A percentile compares a stretch with the other conserved stretches of the same genome.
Conservation (phyloP, 176 grass and related monocot species). For the Ampelocalamus luodianensis region DNA sequence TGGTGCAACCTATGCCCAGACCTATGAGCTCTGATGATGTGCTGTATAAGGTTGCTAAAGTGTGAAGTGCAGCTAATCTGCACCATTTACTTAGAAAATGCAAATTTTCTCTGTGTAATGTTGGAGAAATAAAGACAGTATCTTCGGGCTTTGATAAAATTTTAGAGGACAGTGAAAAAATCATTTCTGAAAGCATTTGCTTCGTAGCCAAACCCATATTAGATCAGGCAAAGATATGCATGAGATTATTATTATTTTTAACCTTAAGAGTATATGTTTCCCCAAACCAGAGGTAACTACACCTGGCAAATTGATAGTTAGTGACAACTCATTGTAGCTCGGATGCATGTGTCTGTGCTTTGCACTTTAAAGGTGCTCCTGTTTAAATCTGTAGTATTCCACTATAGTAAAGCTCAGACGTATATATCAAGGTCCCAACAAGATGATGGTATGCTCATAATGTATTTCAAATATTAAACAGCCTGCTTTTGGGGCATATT, state of each 20-base stretch:
- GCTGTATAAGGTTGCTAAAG: not conserved
- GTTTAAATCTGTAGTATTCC: not conserved
- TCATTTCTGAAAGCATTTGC: not conserved
- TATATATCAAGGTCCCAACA: not conserved
- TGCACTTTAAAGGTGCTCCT: not conserved
- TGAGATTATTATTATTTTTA: not conserved
- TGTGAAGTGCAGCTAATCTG: not conserved
- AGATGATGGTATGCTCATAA: not conserved
- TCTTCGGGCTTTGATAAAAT: not conserved
- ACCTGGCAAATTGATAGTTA: not conserved
- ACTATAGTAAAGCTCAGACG: not conserved
- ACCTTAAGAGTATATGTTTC: not conserved
- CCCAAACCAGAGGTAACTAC: not conserved
- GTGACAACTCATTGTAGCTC: not conserved
- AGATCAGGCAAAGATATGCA: not conserved
- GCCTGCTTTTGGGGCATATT: not conserved
- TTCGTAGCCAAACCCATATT: not conserved
- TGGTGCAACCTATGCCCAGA: not conserved
- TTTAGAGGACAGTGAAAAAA: not conserved
- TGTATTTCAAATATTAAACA: not conserved
- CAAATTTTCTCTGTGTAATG: not conserved
- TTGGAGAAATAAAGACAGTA: not conserved
- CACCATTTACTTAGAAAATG: not conserved
- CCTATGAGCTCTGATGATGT: not conserved
- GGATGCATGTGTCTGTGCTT: constrained; percentile 4